Evolutionary conservation across 768 basidiomycete species (phyloP), one percentile per base, ranked within the genome.

Genomic region (Boletus rex-veris): DNA sequence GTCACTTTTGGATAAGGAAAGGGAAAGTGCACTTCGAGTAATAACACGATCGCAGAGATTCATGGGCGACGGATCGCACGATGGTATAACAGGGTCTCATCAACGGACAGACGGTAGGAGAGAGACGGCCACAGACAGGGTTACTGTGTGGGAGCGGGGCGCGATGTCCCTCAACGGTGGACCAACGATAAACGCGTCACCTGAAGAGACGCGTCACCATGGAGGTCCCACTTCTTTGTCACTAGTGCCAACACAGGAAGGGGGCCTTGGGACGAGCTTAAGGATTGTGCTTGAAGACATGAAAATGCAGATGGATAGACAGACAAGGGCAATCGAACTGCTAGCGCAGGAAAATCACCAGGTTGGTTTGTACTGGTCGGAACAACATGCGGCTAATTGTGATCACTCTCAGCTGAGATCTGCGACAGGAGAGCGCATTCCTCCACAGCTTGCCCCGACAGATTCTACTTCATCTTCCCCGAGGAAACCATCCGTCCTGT

Each of bases 261-360:
- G 42, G 41, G 61, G 58, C 21, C 47, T 64, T 21, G 65, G 63
- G 45, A 55, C 53, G 47, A 68, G 59, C 30, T 48, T 73, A 24
- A 70, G 66, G 50, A 61, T 71, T 24, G 69, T 75, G 56, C 71
- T 82, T 30, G 70, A 65, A 48, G 71, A 74, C 54, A 75, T 82
- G 76, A 79, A 76, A 63, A 58, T 64, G 57, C 75, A 79, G 62
- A 76, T 82, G 58, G 75, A 80, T 46, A 68, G 75, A 62, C 80
- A 82, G 63, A 73, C 74, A 7, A 64, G 70, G 44, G 73, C 74
- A 16, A 71, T 82, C 9, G 71, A 77, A 45, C 53, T 63, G 48
- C 58, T 82, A 30, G 64, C 69, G 14, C 75, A 75, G 57, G 80
- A 82, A 58, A 81, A 82, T 55, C 67, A 68, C 42, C 74, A 76